Base-by-base conservation (phyloP, 306 rosid species). In the Begonia fuchsioides region DNA sequence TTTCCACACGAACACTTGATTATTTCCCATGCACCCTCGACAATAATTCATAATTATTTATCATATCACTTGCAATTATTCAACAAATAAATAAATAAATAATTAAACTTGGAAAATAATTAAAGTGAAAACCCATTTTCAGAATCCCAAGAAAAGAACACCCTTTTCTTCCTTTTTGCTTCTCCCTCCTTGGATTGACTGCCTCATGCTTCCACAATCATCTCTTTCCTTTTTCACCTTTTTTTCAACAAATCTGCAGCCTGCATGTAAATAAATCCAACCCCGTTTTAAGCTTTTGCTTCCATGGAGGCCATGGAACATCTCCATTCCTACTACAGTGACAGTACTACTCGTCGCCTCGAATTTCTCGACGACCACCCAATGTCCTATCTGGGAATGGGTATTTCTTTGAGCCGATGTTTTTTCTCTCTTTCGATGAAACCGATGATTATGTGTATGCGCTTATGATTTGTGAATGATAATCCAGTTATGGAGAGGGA, bases 61-160 rank as follows among this genome's bases (percentile, higher is more conserved):
- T 26, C 35, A 26, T 26, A 5, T 26, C 35, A 26, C 35, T 58
- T 19, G 92, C 68, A 84, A 90, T 90, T 72, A 90, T 84, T 9
- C 1, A 49, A 51, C 47, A 2, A 26, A 19, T n/a, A n/a, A n/a
- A n/a, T n/a, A n/a, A n/a, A n/a, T n/a, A n/a, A n/a, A n/a, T n/a
- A n/a, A n/a, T n/a, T n/a, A n/a, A 45, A 9, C 14, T 50, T 43
- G 15, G 17, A 15, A 53, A 49, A 64, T 53, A 39, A 58, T 48
- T 52, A 20, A 63, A 72, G 73, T 69, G 92, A 45, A 39, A 46
- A 46, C 51, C 60, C 58, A 78, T 75, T 79, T 84, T 60, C 65
- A 72, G 94, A 76, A 88, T 88, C 95, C 96, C 96, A 53, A 88
- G 60, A 65, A 57, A 57, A 63, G 59, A 52, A 56, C 65, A 32